Evolutionary conservation across 345 rosid species (phyloP), one percentile per base, ranked within the genome.

Genomic region (Sonneratia caseolaris): DNA sequence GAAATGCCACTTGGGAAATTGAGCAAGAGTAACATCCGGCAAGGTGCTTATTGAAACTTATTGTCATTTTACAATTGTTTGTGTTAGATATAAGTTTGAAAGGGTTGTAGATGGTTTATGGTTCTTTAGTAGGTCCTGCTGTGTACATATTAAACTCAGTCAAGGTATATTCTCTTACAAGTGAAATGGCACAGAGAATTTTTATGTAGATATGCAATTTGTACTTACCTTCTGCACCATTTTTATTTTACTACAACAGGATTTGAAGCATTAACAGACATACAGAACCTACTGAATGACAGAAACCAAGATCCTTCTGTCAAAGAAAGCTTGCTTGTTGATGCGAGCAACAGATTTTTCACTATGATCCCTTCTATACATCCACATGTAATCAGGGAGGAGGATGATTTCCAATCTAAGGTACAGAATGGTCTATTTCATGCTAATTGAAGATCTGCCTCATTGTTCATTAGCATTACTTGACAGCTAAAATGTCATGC

Each of bases 1-100:
- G 99, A 92, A 89, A 95, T 92, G 98, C 98, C 98, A 16, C 99
- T 90, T 73, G 99, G 98, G 81, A 95, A 92, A 72, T 84, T 95
- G 79, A 92, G 99, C 83, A 90, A 90, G 86, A 82, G 64, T 70
- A 92, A 92, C 80, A 92, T 95, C 74, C 92, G 85, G 71, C 89
- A 86, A 76, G 99, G 99, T 95, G 80, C 49, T 42, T 67, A 21
- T 45, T 21, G 48, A 37, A 22, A 66, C 76, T 13, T 22, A 22
- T 68, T 43, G 2, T 69, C 43, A 68, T 68, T 59, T 68, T 69
- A 76, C 40, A 21, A 37, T 59, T 59, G 6, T 27, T 27, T 1
- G 8, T 57, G 21, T 57, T n/a, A 24, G 1, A 27, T 4, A 62
- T 62, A 27, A 22, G 15, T 22, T 27, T 62, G 66, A 32, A 15